Evolutionary conservation across 2,329 filamentous ascomycete species (phyloP), one percentile per base, ranked within the genome.

Genomic region (Pseudogymnoascus sp.): DNA sequence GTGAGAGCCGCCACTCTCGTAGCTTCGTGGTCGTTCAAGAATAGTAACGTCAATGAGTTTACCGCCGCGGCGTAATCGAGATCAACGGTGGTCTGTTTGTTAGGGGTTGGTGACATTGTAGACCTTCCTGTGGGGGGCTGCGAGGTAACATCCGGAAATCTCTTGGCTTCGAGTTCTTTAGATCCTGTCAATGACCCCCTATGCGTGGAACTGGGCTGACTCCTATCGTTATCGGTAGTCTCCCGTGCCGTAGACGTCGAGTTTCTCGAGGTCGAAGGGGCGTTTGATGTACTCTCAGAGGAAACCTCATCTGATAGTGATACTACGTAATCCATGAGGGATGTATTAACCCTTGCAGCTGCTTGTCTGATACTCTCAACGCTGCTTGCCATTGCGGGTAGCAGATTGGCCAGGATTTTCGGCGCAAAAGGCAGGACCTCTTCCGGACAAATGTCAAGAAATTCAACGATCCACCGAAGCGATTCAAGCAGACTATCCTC

Each of bases 51-150:
- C 42, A 99, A 82, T 8, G 93, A 95, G 75, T 89, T 96, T 60
- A 99, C 95, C 4, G 95, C 93, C 17, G 92, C 92, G 38, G 93
- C 91, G 74, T 97, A 99, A 76, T 99, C 93, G n/a, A 99, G 82
- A 72, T 96, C 91, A 10, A 85, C 80, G 64, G 83, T 82, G 10
- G 79, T 78, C 36, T 78, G 77, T 9, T 38, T 42, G 15, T 40
- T 38, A 40, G 68, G 67, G 21, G 67, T 64, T 31, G 73, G 68
- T 60, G 64, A 47, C 23, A 50, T 61, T 26, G 57, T 36, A 42
- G 57, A 40, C 38, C 67, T 71, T 38, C 68, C 66, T 21, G 69
- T 67, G 8, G 68, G 79, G 50, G 74, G 80, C 5, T 82, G 82
- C 1, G 80, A 82, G 57, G 78, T 77, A 9, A 78, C 67, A 26